Base-by-base conservation (phyloP, 371 early-diverging fungal species). In the Mortierella sp. region DNA sequence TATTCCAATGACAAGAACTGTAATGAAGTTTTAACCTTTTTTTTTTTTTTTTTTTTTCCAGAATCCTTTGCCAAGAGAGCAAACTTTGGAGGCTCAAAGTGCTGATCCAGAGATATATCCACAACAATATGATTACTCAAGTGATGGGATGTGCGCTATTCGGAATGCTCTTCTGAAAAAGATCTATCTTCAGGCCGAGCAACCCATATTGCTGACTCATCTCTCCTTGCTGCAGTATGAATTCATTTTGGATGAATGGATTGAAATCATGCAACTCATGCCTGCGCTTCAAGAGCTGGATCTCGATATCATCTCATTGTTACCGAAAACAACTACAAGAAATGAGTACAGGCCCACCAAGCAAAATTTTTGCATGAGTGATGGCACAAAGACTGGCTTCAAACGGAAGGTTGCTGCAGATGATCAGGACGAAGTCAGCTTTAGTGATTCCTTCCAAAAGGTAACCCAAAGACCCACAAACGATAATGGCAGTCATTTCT, bases 201-300 rank as follows among this genome's bases (percentile, higher is more conserved):
- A 62, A 8, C 62, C 63, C 10, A 45, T 29, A 15, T 45, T 32
- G 10, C 55, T 64, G 68, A 74, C 68, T 13, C 68, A 68, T 34
- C 56, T 74, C 2, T 35, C 61, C 1, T 35, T 74, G 22, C 26
- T 47, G 23, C 75, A 45, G 37, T 64, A 74, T 26, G 64, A 64
- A 22, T 74, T 74, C 28, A 17, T 59, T 23, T 51, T 64, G 47
- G 64, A 74, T 1, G 68, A 68, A 29, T 74, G 75, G 75, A 22
- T 74, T 43, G 54, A 42, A 37, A 64, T 74, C 64, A 74, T 74
- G 68, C 60, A 29, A 28, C 32, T 37, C 47, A 43, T 74, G 54
- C 75, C 75, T 9, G 42, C 54, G 22, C 60, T 74, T 3, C 75
- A 64, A 37, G 56, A 54, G 43, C 22, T 74, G 56, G 68, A 74